phyloP scores from a whole-genome alignment of 2,329 filamentous ascomycete species.

The Colletotrichum sp. region DNA sequence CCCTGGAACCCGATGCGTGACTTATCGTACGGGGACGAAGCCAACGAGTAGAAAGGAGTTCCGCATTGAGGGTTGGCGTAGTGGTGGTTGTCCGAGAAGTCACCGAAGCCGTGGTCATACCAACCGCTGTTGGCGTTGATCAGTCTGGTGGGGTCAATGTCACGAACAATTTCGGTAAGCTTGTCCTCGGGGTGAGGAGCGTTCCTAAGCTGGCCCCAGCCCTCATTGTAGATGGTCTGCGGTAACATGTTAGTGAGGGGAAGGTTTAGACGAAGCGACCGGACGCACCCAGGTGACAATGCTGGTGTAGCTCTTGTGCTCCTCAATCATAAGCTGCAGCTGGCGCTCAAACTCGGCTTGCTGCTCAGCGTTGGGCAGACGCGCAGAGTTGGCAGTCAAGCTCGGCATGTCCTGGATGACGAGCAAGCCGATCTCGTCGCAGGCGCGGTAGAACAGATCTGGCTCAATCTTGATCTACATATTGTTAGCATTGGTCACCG shows the following conservation, averaged over 20 bases:
- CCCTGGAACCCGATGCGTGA: slow-evolving; percentile 71
- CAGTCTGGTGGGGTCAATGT: slow-evolving; percentile 67
- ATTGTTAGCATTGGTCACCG: slow-evolving; percentile 18
- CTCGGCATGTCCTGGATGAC: slow-evolving; percentile 78
- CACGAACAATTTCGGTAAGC: slow-evolving; percentile 59
- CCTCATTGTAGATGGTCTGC: slow-evolving; percentile 73
- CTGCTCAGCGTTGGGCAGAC: slow-evolving; percentile 47
- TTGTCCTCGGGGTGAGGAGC: slow-evolving; percentile 59
- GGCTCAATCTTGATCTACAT: slow-evolving; percentile 68
- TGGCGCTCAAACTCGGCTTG: slow-evolving; percentile 71
- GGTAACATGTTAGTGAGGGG: background rate
- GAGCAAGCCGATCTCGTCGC: slow-evolving; percentile 68
- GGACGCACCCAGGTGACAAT: slow-evolving; percentile 67
- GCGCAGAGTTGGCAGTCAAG: slow-evolving; percentile 41
- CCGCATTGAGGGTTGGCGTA: slow-evolving; percentile 76
- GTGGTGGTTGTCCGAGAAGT: slow-evolving; percentile 74
- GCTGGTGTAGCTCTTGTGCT: slow-evolving; percentile 68
- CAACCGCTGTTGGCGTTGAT: slow-evolving; percentile 70
- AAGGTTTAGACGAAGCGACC: background rate
- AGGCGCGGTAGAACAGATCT: slow-evolving; percentile 71
- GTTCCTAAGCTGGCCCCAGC: slow-evolving; percentile 66
- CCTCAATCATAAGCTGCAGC: slow-evolving; percentile 64
- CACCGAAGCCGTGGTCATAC: slow-evolving; percentile 71
- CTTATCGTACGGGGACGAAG: slow-evolving; percentile 60
- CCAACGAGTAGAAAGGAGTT: slow-evolving; percentile 68